These are phyloP conservation scores for Tieghemiomyces parasiticus DNA, from an alignment of 192 early-diverging fungal genomes.

Conservation along the genomic window DNA sequence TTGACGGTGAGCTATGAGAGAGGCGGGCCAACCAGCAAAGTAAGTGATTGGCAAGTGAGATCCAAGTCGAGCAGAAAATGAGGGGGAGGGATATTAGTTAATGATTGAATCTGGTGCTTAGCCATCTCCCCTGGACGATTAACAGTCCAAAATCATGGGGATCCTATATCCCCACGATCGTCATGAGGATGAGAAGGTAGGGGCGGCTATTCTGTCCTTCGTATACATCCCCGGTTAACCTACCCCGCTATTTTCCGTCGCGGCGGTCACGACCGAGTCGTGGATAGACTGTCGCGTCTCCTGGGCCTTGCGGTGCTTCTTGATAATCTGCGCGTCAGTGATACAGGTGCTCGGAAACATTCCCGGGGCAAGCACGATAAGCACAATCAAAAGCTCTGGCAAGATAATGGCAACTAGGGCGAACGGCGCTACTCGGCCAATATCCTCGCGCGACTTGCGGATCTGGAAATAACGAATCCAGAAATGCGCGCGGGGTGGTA, in stretches of 20 bases:
- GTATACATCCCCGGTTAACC: background rate
- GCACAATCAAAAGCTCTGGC: background rate
- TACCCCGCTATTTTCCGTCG: background rate
- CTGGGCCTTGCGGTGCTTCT: background rate
- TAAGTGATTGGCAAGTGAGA: background rate
- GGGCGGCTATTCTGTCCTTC: too few species aligned
- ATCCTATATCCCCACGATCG: too few species aligned
- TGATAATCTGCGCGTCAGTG: background rate
- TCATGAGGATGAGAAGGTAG: too few species aligned
- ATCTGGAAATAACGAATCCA: too few species aligned
- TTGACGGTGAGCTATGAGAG: background rate
- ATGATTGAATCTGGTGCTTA: too few species aligned
- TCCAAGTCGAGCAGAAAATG: too few species aligned
- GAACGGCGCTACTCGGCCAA: background rate
- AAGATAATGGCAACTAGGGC: slow-evolving; percentile 4
- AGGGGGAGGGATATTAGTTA: too few species aligned
- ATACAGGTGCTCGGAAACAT: slow-evolving; percentile 6
- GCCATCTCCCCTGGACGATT: too few species aligned
- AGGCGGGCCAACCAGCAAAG: background rate
- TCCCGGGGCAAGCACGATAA: slow-evolving; percentile 1
- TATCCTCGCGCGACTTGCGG: background rate
- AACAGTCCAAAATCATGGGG: too few species aligned
- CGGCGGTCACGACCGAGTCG: background rate
- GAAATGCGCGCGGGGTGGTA: too few species aligned
- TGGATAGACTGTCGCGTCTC: slow-evolving; percentile 3